phyloP scores from a whole-genome alignment of 148 eudicot genomes.

The Euryodendron excelsum region DNA sequence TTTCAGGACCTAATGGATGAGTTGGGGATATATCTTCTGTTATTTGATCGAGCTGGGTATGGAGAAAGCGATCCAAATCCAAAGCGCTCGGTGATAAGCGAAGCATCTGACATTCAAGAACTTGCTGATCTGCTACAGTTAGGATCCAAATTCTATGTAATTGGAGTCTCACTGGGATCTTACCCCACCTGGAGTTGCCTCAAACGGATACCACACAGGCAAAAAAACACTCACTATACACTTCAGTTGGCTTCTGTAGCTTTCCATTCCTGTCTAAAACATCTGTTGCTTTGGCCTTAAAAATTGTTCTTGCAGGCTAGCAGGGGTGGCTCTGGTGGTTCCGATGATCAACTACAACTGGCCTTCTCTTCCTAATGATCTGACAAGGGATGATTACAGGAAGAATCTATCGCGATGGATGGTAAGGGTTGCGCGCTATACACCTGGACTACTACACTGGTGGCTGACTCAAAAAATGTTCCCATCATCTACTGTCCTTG shows the following conservation, averaged over 20 bases:
- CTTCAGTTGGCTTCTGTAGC: not conserved
- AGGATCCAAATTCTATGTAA: slow-evolving; percentile 60
- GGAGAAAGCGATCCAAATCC: slow-evolving; percentile 73
- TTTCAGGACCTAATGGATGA: slow-evolving; percentile 58
- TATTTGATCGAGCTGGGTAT: slow-evolving; percentile 65
- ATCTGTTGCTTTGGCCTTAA: slow-evolving; percentile 5
- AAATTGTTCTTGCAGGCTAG: slow-evolving; percentile 41
- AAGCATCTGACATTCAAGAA: slow-evolving; percentile 61
- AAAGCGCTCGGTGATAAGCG: slow-evolving; percentile 43
- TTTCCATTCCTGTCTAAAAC: not conserved
- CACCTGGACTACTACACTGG: slow-evolving; percentile 61
- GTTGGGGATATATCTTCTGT: slow-evolving; percentile 51
- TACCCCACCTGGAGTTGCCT: slow-evolving; percentile 67
- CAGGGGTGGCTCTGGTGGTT: slow-evolving; percentile 61
- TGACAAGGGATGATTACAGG: slow-evolving; percentile 57
- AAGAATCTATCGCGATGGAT: slow-evolving; percentile 44
- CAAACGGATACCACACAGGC: slow-evolving; percentile 56
- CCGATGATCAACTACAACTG: slow-evolving; percentile 62
- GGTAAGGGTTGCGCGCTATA: slow-evolving; percentile 34
- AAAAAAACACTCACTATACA: slow-evolving; percentile 10
- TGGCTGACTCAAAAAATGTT: slow-evolving; percentile 69
- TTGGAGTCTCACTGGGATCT: slow-evolving; percentile 58
- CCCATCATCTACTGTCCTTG: slow-evolving; percentile 46
- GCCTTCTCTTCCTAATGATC: slow-evolving; percentile 55
- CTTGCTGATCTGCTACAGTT: slow-evolving; percentile 60